Evolutionary conservation across 768 basidiomycete genomes (phyloP), one percentile per base, ranked within the genome.

Genomic region (Cyclocybe aegerita): DNA sequence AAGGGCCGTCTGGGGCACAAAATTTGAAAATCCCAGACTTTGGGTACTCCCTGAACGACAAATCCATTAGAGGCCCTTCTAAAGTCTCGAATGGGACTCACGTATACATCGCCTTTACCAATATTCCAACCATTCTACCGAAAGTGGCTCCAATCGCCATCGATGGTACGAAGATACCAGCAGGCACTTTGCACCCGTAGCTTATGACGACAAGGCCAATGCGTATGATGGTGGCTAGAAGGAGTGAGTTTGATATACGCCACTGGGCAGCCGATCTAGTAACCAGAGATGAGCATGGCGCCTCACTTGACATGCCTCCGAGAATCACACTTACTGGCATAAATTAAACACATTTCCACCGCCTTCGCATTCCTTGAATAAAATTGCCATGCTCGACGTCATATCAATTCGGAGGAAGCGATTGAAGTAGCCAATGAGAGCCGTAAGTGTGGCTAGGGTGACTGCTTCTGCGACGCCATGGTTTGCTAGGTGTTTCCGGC

Each of bases 101-200:
- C 95, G 76, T 78, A 66, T 96, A 86, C 69, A 97, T 77, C 0
- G 94, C 94, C 69, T 97, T 96, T 31, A 98, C 94, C 55, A 97
- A 77, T 53, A 98, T 98, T 1, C 97, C 97, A 12, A 99, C 73
- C 93, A 98, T 97, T 35, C 97, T 78, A 2, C 97, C 97, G 62
- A 98, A 98, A 0, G 92, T 89, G 3, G 97, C 97, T 35, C 97
- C 97, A 48, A 98, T 86, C 1, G 96, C 97, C 97, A 99, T 98
- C 3, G 95, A 97, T 1, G 97, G 97, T 0, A 99, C 92, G 58
- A 99, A 99, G 58, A 99, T 99, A 17, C 97, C 97, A 9, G 91
- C 91, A 1, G 97, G 97, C 0, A 99, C 97, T 66, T 93, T 98
- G 62, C 86, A 90, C 0, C 97, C 97, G 65, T 98, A 99, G 2